A percentile compares a stretch with the other conserved stretches of the same genome.
These are phyloP conservation scores for Ophiostoma populinum DNA, from an alignment of 2,329 filamentous ascomycete genomes.

Conservation along the genomic window DNA sequence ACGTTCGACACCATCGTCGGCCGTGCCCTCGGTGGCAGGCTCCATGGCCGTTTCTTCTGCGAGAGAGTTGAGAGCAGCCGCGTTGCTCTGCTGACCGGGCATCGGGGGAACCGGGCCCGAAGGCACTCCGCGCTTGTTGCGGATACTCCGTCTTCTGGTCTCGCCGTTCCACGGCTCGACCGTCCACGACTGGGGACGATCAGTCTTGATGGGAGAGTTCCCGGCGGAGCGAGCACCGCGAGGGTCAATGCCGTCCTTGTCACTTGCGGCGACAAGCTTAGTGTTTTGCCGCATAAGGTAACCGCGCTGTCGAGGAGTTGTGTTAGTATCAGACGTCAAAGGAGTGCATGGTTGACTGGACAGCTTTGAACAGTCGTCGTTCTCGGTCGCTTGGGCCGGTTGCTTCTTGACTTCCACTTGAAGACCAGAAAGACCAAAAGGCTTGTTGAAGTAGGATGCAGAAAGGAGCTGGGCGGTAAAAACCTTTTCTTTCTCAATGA, in stretches of 20 bases:
- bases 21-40: constrained; percentile 30
- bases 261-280: constrained; percentile 86
- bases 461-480: constrained; percentile 25
- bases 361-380: constrained; percentile 6
- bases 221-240: constrained; percentile 41
- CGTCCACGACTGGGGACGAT: constrained; percentile 80
- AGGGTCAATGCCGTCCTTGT: constrained; percentile 44
- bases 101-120: constrained; percentile 60
- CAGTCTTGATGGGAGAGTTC: constrained; percentile 55
- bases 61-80: constrained; percentile 45
- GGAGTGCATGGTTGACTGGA: constrained; percentile 8
- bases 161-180: constrained; percentile 94
- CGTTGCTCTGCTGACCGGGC: constrained; percentile 75
- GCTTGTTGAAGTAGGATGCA: constrained; percentile 3
- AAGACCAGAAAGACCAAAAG: constrained; percentile 22
- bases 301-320: constrained; percentile 61
- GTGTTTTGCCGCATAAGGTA: constrained; percentile 98
- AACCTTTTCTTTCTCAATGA: constrained; percentile 97
- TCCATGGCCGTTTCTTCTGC: constrained; percentile 37
- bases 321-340: constrained; percentile 42
- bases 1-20: constrained; percentile 68
- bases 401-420: constrained; percentile 7
- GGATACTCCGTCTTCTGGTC: constrained; percentile 44
- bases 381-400: background rate
- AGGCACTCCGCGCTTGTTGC: constrained; percentile 34